A percentile compares a stretch with the other conserved stretches of the same genome.
These are phyloP conservation scores for Geoglossum cookeanum DNA, from an alignment of 2,329 filamentous ascomycete species.

Conservation along the genomic window DNA sequence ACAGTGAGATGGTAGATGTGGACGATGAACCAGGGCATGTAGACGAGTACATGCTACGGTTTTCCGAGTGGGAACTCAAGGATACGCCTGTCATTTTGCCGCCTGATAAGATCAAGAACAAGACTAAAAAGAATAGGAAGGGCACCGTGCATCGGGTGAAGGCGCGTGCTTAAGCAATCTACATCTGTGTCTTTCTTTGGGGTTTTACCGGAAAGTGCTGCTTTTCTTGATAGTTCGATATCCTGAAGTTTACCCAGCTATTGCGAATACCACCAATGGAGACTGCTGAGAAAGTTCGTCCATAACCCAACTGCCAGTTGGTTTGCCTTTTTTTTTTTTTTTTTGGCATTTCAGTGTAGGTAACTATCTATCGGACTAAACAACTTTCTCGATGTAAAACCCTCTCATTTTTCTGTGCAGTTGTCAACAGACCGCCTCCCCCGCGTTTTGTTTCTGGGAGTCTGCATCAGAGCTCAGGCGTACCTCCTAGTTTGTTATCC, in stretches of 20 bases:
- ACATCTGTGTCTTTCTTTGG: background rate
- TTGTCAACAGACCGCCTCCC: background rate
- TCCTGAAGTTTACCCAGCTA: background rate
- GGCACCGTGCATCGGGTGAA: background rate
- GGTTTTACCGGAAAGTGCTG: background rate
- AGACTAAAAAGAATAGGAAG: background rate
- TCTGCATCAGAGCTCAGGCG: background rate
- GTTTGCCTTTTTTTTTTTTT: background rate
- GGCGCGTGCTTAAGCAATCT: background rate
- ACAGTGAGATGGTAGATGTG: constrained; percentile 13
- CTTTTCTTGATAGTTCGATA: background rate
- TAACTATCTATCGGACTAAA: background rate
- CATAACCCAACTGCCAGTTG: background rate
- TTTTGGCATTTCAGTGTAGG: background rate
- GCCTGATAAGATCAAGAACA: constrained; percentile 25
- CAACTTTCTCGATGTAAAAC: background rate
- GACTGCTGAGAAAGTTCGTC: background rate
- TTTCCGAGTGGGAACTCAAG: constrained; percentile 41
- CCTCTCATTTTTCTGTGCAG: background rate
- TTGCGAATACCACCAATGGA: background rate
- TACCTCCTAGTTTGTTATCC: background rate
- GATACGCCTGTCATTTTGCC: constrained; percentile 29
- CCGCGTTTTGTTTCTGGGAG: background rate
- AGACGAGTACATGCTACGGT: constrained; percentile 56
- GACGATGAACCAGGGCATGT: constrained; percentile 36